phyloP scores from a whole-genome alignment of 768 basidiomycete species.

The Tricholoma saponaceum region DNA sequence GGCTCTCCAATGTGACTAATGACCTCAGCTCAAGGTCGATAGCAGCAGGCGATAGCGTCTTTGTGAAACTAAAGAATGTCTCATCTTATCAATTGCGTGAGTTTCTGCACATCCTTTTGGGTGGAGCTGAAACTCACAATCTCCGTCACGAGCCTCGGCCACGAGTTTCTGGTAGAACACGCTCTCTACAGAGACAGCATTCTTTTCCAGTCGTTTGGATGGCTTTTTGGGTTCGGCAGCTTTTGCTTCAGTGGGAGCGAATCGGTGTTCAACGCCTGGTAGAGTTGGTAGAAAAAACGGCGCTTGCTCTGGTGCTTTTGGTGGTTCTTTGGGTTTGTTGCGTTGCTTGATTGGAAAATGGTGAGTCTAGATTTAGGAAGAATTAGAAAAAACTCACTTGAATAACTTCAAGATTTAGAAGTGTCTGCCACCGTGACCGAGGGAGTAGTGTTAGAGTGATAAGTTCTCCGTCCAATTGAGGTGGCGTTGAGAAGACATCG shows the following conservation, averaged over 20 bases:
- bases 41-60: slow-evolving; percentile 85
- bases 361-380: not conserved
- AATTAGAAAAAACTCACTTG: slow-evolving; percentile 46
- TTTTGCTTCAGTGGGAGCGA: slow-evolving; percentile 51
- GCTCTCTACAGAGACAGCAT: slow-evolving; percentile 51
- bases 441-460: slow-evolving; percentile 91
- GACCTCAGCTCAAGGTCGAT: slow-evolving; percentile 89
- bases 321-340: slow-evolving; percentile 94
- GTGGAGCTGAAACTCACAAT: slow-evolving; percentile 52
- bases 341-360: slow-evolving; percentile 55
- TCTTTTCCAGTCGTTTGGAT: slow-evolving; percentile 51
- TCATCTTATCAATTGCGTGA: slow-evolving; percentile 49
- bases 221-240: slow-evolving; percentile 34
- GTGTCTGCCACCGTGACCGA: slow-evolving; percentile 91
- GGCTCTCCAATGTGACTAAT: slow-evolving; percentile 57
- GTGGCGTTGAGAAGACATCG: slow-evolving; percentile 81
- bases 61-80: slow-evolving; percentile 76
- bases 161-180: slow-evolving; percentile 66
- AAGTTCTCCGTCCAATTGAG: slow-evolving; percentile 86
- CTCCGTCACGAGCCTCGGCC: slow-evolving; percentile 49
- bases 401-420: slow-evolving; percentile 95
- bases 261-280: slow-evolving; percentile 81
- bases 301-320: slow-evolving; percentile 91
- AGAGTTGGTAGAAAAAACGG: slow-evolving; percentile 97
- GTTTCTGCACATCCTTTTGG: not conserved